Evolutionary conservation across 495 filamentous ascomycete species (phyloP).

Genomic region (Xylaria castorea): DNA sequence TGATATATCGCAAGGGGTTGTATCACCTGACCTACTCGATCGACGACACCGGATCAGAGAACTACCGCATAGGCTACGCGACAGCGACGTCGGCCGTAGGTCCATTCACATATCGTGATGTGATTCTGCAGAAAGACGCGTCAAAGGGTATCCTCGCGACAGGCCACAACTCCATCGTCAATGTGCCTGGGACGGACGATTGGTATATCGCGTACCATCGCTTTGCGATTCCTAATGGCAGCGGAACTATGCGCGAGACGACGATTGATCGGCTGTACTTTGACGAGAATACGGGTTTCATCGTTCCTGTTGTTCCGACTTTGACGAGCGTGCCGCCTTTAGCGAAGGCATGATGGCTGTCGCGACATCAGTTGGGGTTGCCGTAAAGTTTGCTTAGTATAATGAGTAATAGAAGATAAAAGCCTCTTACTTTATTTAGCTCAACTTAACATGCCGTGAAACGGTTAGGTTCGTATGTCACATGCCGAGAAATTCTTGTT

Average conservation of each 20-base stretch:
- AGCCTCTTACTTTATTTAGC: neutral
- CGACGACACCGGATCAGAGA: constrained; percentile 30
- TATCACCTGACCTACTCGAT: constrained; percentile 33
- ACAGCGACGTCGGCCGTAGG: constrained; percentile 22
- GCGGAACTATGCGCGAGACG: constrained; percentile 27
- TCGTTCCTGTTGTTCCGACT: constrained; percentile 26
- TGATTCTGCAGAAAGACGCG: constrained; percentile 31
- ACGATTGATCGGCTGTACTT: constrained; percentile 31
- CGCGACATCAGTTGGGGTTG: neutral
- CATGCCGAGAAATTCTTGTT: neutral
- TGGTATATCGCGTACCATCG: constrained; percentile 35
- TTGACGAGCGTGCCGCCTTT: constrained; percentile 21
- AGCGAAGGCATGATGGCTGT: neutral
- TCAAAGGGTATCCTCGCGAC: constrained; percentile 29
- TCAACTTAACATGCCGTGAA: neutral
- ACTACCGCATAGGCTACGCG: constrained; percentile 34
- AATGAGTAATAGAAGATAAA: neutral
- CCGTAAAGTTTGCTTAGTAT: neutral
- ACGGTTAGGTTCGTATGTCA: neutral
- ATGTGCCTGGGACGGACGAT: constrained; percentile 31
- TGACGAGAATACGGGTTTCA: constrained; percentile 24
- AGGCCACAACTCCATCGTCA: constrained; percentile 31
- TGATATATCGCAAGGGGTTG: constrained; percentile 28
- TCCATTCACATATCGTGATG: constrained; percentile 30
- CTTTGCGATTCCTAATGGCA: constrained; percentile 29